A percentile compares a stretch with the other conserved stretches of the same genome.
Evolutionary conservation across 2,329 filamentous ascomycete genomes (phyloP).

Genomic region (Paracoccidioides lutzii): DNA sequence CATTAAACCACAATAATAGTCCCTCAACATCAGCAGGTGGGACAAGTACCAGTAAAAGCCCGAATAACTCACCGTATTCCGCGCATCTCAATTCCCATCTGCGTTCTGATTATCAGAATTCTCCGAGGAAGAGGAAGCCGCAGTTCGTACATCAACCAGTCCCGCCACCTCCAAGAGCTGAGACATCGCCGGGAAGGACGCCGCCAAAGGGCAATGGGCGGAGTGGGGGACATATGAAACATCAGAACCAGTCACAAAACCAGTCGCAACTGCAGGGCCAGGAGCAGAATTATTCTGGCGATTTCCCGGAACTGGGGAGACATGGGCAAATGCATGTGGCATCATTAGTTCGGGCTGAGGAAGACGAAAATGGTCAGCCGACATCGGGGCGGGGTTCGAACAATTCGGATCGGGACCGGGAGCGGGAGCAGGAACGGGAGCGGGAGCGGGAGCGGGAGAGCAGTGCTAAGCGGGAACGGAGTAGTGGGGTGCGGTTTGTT

Average conservation of each 20-base stretch:
- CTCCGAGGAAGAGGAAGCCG: constrained; percentile 76
- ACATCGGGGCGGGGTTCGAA: not conserved
- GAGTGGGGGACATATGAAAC: constrained; percentile 49
- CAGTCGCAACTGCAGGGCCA: constrained; percentile 42
- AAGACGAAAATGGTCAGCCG: not conserved
- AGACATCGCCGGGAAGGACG: constrained; percentile 40
- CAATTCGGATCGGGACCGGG: not conserved
- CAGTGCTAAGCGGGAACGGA: not conserved
- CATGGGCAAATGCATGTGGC: constrained; percentile 4
- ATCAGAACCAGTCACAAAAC: constrained; percentile 55
- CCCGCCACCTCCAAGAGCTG: constrained; percentile 38
- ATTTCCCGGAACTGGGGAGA: constrained; percentile 1
- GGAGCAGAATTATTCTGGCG: constrained; percentile 5
- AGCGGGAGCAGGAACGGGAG: not conserved
- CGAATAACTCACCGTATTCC: constrained; percentile 36
- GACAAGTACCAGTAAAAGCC: constrained; percentile 47
- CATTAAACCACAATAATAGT: constrained; percentile 45
- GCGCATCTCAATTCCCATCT: constrained; percentile 36
- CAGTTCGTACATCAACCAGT: constrained; percentile 39
- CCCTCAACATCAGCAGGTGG: too few relatives aligned
- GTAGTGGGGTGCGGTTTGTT: not conserved
- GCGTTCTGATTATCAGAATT: constrained; percentile 53
- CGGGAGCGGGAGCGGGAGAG: not conserved
- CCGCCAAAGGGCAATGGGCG: constrained; percentile 40
- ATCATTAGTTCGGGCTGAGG: not conserved